A percentile compares a stretch with the other conserved stretches of the same genome.
These are phyloP conservation scores for Coelastrella sp. DNA, from an alignment of 139 green algal species.

Conservation along the genomic window DNA sequence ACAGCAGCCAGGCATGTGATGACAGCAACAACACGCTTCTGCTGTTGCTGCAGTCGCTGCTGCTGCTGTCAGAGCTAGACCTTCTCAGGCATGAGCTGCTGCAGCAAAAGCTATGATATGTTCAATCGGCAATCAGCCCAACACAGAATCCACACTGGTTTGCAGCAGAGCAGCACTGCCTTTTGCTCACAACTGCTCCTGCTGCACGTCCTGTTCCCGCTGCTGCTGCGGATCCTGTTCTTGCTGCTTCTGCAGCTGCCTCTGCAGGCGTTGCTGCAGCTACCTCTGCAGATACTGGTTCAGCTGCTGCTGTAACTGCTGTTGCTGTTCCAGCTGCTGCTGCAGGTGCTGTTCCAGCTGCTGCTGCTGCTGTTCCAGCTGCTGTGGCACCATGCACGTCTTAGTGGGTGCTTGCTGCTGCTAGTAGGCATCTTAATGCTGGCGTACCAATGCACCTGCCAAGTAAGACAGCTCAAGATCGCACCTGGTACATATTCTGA, in stretches of 20 bases:
- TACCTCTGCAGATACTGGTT: no score
- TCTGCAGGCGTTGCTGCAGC: background rate
- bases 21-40: background rate
- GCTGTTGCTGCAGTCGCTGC: background rate
- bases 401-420: background rate
- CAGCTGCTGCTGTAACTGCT: background rate
- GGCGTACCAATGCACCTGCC: background rate
- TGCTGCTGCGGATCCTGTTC: background rate
- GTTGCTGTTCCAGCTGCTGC: background rate
- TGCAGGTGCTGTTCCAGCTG: background rate
- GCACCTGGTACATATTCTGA: slow-evolving; percentile 38
- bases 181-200: no score
- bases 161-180: no score
- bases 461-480: background rate
- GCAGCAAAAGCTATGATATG: no score
- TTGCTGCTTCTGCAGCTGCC: background rate
- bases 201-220: background rate
- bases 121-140: no score
- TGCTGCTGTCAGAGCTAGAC: background rate
- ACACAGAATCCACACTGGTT: no score
- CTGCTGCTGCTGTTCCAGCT: background rate
- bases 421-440: background rate
- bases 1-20: no score
- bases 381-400: background rate
- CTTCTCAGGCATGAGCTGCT: no score